These are phyloP conservation scores for Jasminum sambac DNA, from an alignment of 257 asterid species.

Conservation along the genomic window DNA sequence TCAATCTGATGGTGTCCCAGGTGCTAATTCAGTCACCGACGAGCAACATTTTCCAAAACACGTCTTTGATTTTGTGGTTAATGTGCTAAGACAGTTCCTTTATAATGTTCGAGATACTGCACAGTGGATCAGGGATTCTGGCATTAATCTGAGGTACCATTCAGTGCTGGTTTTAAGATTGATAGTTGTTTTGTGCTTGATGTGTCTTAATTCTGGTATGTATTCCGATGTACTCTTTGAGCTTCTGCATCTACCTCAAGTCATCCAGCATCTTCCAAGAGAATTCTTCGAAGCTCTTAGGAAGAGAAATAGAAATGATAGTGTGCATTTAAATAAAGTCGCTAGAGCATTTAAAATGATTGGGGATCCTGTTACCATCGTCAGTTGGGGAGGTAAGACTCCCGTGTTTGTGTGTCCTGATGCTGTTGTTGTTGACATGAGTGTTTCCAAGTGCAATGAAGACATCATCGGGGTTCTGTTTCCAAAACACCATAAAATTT, in stretches of 20 bases:
- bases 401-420: conserved; percentile 23
- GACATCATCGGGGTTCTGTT: conserved; percentile 38
- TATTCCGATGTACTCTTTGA: conserved; percentile 11
- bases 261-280: conserved; percentile 35
- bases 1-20: conserved; percentile 24
- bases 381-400: conserved; percentile 18
- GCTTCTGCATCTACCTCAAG: conserved; percentile 7
- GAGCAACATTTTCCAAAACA: neutral
- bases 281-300: conserved; percentile 32
- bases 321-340: conserved; percentile 9
- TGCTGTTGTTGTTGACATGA: conserved; percentile 40
- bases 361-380: conserved; percentile 54
- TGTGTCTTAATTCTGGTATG: conserved; percentile 40
- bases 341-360: conserved; percentile 45
- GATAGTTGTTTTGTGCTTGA: conserved; percentile 39
- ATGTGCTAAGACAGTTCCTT: conserved; percentile 31
- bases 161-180: conserved; percentile 44
- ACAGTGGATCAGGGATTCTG: conserved; percentile 36
- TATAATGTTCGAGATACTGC: neutral
- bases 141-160: conserved; percentile 12
- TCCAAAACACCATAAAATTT: conserved; percentile 23
- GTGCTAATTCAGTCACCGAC: conserved; percentile 8
- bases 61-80: conserved; percentile 12
- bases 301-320: conserved; percentile 1
- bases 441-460: conserved; percentile 17